phyloP scores from a whole-genome alignment of 805 yeast species.

The Zygosaccharomyces bailii region DNA sequence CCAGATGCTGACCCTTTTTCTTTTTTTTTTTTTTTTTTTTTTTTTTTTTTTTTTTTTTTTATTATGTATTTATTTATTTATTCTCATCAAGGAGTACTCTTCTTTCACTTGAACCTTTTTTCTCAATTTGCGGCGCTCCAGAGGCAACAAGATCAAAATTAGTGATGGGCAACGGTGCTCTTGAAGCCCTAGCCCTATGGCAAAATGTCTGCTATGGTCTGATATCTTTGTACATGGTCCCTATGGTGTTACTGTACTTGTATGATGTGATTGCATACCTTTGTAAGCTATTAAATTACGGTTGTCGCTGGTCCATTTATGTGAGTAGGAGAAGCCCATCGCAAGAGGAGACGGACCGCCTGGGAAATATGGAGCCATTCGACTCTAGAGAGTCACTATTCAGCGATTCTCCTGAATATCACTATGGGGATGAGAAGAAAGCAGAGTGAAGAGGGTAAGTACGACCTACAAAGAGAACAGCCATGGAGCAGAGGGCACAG shows the following conservation, averaged over 20 bases:
- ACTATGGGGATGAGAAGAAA: background rate
- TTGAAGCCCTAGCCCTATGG: background rate
- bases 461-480: background rate
- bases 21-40: background rate
- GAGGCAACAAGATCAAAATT: background rate
- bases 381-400: constrained; percentile 13
- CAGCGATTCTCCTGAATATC: constrained; percentile 14
- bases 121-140: too few relatives aligned
- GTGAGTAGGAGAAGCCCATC: background rate
- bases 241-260: constrained; percentile 13
- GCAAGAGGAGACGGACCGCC: background rate
- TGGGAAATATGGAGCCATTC: background rate
- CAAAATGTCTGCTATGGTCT: constrained; percentile 2
- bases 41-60: background rate
- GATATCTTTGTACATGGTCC: constrained; percentile 13
- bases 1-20: background rate
- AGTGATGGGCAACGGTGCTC: constrained; percentile 6
- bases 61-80: background rate
- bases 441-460: background rate
- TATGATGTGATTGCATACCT: constrained; percentile 16
- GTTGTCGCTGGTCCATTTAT: constrained; percentile 7
- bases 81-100: background rate
- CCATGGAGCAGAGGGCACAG: too few relatives aligned
- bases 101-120: background rate
- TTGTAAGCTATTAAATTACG: constrained; percentile 11